These are phyloP conservation scores for Erysimum cheiri DNA, from an alignment of 441 rosid species.

Conservation along the genomic window DNA sequence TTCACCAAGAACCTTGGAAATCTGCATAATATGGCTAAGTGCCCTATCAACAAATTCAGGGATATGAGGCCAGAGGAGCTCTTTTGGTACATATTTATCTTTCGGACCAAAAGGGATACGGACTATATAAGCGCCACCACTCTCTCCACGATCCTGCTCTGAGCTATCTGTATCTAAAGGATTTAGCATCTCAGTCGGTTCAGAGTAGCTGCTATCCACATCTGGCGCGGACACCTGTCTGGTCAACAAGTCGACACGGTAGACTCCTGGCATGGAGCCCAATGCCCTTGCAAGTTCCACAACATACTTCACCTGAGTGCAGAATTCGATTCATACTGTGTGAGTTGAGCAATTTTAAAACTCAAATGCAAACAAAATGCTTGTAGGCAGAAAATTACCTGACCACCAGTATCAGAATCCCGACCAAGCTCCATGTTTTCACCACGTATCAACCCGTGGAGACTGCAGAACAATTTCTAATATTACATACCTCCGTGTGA, in stretches of 20 bases:
- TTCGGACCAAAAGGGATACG: constrained; percentile 97
- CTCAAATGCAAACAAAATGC: constrained; percentile 5
- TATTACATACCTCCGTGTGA: neutral
- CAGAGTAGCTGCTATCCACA: constrained; percentile 88
- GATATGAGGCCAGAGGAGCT: constrained; percentile 90
- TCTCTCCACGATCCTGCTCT: constrained; percentile 77
- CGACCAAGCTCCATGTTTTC: constrained; percentile 96
- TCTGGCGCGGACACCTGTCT: constrained; percentile 89
- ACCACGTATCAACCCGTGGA: constrained; percentile 88
- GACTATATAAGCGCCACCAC: constrained; percentile 90
- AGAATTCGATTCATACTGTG: neutral
- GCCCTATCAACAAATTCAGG: constrained; percentile 98
- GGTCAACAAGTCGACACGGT: constrained; percentile 92
- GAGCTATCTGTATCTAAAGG: constrained; percentile 54
- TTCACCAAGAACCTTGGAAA: constrained; percentile 88
- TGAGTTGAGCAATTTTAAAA: neutral
- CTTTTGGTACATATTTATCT: constrained; percentile 83
- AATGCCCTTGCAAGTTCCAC: constrained; percentile 99
- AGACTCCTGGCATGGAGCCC: constrained; percentile 94
- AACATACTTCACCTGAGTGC: constrained; percentile 89
- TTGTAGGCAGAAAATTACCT: constrained; percentile 49
- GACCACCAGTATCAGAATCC: constrained; percentile 95
- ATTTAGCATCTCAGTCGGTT: constrained; percentile 88
- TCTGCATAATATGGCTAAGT: constrained; percentile 77
- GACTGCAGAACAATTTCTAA: constrained; percentile 52